Evolutionary conservation across 2,329 filamentous ascomycete genomes (phyloP).

Genomic region (Neonectria ditissima): DNA sequence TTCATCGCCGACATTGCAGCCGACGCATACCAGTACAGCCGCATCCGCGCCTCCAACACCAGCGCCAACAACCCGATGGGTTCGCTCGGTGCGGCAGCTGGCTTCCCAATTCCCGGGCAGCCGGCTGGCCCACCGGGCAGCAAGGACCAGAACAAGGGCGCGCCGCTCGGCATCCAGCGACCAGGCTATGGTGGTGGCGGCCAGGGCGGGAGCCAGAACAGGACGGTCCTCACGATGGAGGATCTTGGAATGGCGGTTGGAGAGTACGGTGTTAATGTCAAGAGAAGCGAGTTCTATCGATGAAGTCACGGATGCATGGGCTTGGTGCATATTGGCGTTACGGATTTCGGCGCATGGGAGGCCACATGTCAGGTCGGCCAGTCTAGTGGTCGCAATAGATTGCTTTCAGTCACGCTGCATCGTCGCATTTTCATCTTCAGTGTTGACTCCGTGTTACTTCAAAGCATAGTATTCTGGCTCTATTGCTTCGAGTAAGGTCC

Average conservation of each 20-base stretch:
- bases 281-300: constrained; percentile 96
- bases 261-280: constrained; percentile 98
- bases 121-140: constrained; percentile 66
- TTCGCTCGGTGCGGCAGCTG: constrained; percentile 80
- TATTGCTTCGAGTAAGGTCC: background rate
- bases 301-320: constrained; percentile 53
- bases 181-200: constrained; percentile 89
- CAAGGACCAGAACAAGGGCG: constrained; percentile 68
- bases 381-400: constrained; percentile 30
- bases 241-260: constrained; percentile 97
- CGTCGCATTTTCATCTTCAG: constrained; percentile 28
- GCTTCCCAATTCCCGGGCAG: constrained; percentile 74
- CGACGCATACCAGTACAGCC: constrained; percentile 97
- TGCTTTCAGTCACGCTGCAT: background rate
- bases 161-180: constrained; percentile 78
- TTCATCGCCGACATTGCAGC: constrained; percentile 98
- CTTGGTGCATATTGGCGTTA: constrained; percentile 25
- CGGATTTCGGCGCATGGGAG: constrained; percentile 39
- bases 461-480: background rate
- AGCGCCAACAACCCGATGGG: constrained; percentile 93
- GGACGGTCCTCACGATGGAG: constrained; percentile 98
- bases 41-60: constrained; percentile 88
- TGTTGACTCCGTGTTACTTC: constrained; percentile 15
- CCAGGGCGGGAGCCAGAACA: constrained; percentile 87
- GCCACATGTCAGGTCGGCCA: constrained; percentile 34